Base-by-base conservation (phyloP, 2,329 filamentous ascomycete genomes). In the Trichoderma sp. region DNA sequence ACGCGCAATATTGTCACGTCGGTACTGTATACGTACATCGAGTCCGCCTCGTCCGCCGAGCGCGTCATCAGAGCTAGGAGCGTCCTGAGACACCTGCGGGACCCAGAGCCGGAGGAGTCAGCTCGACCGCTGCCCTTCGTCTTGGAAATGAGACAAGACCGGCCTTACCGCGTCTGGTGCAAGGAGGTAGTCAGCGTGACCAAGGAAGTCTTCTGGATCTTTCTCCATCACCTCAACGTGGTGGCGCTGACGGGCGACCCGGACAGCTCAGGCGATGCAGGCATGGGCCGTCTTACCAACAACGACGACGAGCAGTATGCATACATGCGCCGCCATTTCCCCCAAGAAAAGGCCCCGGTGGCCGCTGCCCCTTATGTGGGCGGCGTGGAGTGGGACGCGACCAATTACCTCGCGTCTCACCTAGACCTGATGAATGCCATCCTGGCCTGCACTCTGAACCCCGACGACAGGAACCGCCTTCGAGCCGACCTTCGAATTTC, bases 141-240 rank as follows among this genome's bases (percentile, higher is more conserved):
- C 61, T 84, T 95, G 26, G 93, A 95, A 73, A 98, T 98, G 90
- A 92, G 93, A 76, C 90, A 91, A 43, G 89, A 94, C 64, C 89
- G 95, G 0, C 95, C 95, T 0, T 99, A 98, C 81, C 92, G 94
- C 39, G 89, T 97, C 3, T 99, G 95, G 95, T 94, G 92, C 82
- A 96, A 95, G 81, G 96, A 99, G 82, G 90, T 95, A 21, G 91
- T 91, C 73, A 95, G 93, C 77, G 95, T 98, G 62, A 97, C 95
- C 56, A 98, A 98, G 81, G 95, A 99, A 81, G 95, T 98, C 32
- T 99, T 99, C 80, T 99, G 95, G 95, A 98, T 98, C 79, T 99
- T 98, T 83, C 86, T 98, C 69, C 95, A 98, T 82, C 93, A 97
- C 76, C 86, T 97, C 72, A 98, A 98, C 77, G 91, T 98, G 60